phyloP scores from a whole-genome alignment of 2,329 filamentous ascomycete genomes.

The Helotiales sp. region DNA sequence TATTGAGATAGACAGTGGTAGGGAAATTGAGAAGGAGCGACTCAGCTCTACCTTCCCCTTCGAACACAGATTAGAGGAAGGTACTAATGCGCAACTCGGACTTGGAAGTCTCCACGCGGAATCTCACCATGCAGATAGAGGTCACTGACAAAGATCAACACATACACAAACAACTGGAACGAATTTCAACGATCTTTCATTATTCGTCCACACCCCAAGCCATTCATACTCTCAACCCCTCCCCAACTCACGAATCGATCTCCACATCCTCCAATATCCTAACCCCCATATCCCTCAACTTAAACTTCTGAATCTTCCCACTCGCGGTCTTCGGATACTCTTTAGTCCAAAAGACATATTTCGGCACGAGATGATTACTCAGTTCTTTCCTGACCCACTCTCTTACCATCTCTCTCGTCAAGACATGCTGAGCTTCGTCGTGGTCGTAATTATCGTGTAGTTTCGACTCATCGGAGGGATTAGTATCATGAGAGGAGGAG shows the following conservation, averaged over 20 bases:
- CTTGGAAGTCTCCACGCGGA: too few species aligned
- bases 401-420: conserved; percentile 62
- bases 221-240: background rate
- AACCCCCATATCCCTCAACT: conserved; percentile 67
- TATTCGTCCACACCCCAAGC: background rate
- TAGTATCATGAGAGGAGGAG: too few species aligned
- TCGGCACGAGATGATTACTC: conserved; percentile 77
- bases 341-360: conserved; percentile 83
- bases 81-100: too few species aligned
- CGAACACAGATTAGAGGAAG: too few species aligned
- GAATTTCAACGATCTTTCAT: background rate
- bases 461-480: too few species aligned
- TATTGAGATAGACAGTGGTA: too few species aligned
- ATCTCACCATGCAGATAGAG: too few species aligned
- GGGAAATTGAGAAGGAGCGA: too few species aligned
- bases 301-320: conserved; percentile 96
- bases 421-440: conserved; percentile 20
- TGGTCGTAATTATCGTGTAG: conserved; percentile 7
- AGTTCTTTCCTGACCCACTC: conserved; percentile 71
- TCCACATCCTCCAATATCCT: conserved; percentile 38
- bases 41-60: too few species aligned
- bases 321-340: conserved; percentile 94
- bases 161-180: background rate
- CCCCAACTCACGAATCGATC: background rate
- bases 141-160: too few species aligned